phyloP scores from a whole-genome alignment of 1,284 basidiomycete genomes.

The Austropuccinia psidii region DNA sequence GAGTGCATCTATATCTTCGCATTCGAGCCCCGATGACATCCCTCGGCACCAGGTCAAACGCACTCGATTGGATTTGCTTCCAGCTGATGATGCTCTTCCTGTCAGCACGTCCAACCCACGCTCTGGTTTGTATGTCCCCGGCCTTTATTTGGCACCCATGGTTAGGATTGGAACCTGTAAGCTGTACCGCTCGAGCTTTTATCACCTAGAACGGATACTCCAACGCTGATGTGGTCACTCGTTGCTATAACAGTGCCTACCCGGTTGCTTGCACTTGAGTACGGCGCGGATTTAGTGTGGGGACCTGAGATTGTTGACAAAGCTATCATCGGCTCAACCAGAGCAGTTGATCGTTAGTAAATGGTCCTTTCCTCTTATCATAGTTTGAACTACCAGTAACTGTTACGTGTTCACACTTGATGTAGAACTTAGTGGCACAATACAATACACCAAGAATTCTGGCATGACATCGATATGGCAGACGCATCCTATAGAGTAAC shows the following conservation, averaged over 20 bases:
- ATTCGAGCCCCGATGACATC: too few relatives aligned
- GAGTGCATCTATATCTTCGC: too few relatives aligned
- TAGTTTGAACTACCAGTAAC: background rate
- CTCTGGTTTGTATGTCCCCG: constrained; percentile 40
- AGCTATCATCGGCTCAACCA: constrained; percentile 77
- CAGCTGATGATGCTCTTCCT: too few relatives aligned
- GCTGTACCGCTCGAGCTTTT: constrained; percentile 43
- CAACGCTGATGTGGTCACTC: constrained; percentile 37
- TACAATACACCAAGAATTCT: constrained; percentile 65
- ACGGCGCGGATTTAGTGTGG: constrained; percentile 94
- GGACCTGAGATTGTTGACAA: constrained; percentile 84
- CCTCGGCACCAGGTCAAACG: too few relatives aligned
- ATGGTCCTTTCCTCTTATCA: constrained; percentile 8
- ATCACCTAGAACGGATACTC: background rate
- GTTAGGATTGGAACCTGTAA: constrained; percentile 79
- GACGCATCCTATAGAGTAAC: constrained; percentile 85
- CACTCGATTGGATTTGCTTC: too few relatives aligned
- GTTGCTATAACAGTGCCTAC: constrained; percentile 56
- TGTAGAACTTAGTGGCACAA: constrained; percentile 72
- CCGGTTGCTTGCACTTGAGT: constrained; percentile 75
- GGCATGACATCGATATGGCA: constrained; percentile 69
- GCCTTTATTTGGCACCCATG: constrained; percentile 71
- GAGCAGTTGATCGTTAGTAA: constrained; percentile 70
- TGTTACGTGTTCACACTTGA: background rate
- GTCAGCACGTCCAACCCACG: background rate